phyloP scores from a whole-genome alignment of 2,329 filamentous ascomycete genomes.

The Sporothrix inflata region DNA sequence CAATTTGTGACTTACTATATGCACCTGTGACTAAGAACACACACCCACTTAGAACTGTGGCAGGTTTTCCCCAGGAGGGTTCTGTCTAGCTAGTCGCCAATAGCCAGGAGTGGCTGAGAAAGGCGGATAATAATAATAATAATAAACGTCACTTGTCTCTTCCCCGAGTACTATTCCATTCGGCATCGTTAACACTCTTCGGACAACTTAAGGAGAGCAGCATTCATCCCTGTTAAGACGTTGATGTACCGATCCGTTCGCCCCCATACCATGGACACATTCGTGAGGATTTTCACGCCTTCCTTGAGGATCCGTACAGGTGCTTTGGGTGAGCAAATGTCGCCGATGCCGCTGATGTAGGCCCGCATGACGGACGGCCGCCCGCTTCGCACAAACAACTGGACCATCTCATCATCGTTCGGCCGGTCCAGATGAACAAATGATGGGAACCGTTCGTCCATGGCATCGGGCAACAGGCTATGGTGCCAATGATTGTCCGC shows the following conservation, averaged over 20 bases:
- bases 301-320: background rate
- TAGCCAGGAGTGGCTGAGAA: no score
- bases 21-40: no score
- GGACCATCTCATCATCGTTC: slow-evolving; percentile 14
- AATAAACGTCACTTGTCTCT: background rate
- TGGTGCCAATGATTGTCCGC: no score
- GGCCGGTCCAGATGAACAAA: slow-evolving; percentile 11
- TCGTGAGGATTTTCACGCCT: background rate
- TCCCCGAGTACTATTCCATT: background rate
- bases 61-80: no score
- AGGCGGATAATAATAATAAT: no score
- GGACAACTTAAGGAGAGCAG: background rate
- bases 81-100: no score
- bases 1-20: no score
- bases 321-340: background rate
- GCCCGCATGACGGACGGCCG: slow-evolving; percentile 8
- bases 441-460: background rate
- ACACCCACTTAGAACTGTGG: no score
- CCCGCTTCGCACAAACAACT: slow-evolving; percentile 9
- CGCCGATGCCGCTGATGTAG: slow-evolving; percentile 13
- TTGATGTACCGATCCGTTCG: background rate
- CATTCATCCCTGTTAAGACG: background rate
- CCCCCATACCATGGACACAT: slow-evolving; percentile 10
- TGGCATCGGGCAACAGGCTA: background rate
- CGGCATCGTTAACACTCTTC: background rate